These are phyloP conservation scores for Candida pseudoglaebosa DNA, from an alignment of 805 yeast species.

Conservation along the genomic window DNA sequence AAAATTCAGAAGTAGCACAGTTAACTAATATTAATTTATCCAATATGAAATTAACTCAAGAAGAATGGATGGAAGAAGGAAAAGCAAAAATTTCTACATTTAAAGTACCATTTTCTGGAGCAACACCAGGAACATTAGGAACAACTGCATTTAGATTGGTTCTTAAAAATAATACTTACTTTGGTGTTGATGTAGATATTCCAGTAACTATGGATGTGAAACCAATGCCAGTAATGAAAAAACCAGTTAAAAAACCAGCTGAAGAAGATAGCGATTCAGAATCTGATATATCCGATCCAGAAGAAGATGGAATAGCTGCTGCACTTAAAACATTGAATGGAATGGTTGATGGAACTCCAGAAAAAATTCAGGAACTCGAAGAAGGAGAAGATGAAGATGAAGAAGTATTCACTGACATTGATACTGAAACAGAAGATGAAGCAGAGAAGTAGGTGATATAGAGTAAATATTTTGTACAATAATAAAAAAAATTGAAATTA, in stretches of 20 bases:
- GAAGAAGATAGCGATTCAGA: constrained; percentile 43
- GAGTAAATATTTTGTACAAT: constrained; percentile 2
- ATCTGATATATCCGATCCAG: constrained; percentile 60
- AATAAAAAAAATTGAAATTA: background rate
- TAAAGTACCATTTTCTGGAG: constrained; percentile 67
- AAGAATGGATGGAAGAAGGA: constrained; percentile 46
- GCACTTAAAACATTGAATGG: constrained; percentile 71
- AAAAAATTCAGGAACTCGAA: constrained; percentile 11
- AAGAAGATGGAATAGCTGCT: constrained; percentile 72
- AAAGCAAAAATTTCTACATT: constrained; percentile 57
- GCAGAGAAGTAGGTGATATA: constrained; percentile 17
- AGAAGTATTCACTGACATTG: constrained; percentile 41
- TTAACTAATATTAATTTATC: constrained; percentile 50
- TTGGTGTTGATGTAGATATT: constrained; percentile 75
- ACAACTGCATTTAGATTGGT: constrained; percentile 63
- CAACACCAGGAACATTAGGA: constrained; percentile 75
- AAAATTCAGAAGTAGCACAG: constrained; percentile 49
- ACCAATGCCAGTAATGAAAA: constrained; percentile 18
- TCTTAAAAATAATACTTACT: constrained; percentile 70
- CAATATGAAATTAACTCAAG: constrained; percentile 52
- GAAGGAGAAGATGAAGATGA: constrained; percentile 38
- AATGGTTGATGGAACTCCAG: constrained; percentile 43
- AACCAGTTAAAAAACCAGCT: constrained; percentile 25
- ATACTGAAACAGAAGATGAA: constrained; percentile 45
- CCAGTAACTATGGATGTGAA: constrained; percentile 69